Evolutionary conservation across 768 basidiomycete species (phyloP).

Genomic region (Lactarius sp.): DNA sequence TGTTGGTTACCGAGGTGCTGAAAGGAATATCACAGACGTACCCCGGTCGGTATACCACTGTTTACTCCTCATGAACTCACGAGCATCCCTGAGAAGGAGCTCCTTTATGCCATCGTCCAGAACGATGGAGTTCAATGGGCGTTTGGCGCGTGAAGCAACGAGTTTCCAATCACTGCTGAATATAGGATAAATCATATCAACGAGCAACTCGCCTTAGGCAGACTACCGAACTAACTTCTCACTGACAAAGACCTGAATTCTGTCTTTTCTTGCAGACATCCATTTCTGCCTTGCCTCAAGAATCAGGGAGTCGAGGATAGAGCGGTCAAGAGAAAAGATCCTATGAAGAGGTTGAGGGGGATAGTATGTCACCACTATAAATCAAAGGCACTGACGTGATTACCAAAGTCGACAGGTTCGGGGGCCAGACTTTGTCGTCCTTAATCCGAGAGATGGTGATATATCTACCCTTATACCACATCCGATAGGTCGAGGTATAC

Average conservation of each 20-base stretch:
- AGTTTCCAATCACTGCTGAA: conserved; percentile 45
- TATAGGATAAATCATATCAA: background rate
- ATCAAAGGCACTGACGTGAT: conserved; percentile 37
- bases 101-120: conserved; percentile 67
- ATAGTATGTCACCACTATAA: background rate
- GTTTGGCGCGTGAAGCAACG: conserved; percentile 55
- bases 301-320: conserved; percentile 24
- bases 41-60: conserved; percentile 72
- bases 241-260: conserved; percentile 42
- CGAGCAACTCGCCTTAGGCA: background rate
- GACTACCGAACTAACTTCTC: conserved; percentile 33
- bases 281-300: conserved; percentile 21
- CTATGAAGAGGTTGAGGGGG: conserved; percentile 14
- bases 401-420: conserved; percentile 38
- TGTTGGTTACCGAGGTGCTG: background rate
- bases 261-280: conserved; percentile 12
- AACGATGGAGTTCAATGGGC: conserved; percentile 61
- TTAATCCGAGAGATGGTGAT: conserved; percentile 34
- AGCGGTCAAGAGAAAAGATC: conserved; percentile 18
- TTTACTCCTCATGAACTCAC: conserved; percentile 64
- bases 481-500: conserved; percentile 35
- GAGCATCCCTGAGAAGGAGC: conserved; percentile 59
- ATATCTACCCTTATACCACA: conserved; percentile 45
- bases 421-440: conserved; percentile 33
- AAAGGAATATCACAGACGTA: conserved; percentile 5